Percentiles rank a stretch among this genome's conserved stretches.
These are phyloP conservation scores for Pugionium dolabratum DNA, from an alignment of 345 rosid species.

Conservation along the genomic window DNA sequence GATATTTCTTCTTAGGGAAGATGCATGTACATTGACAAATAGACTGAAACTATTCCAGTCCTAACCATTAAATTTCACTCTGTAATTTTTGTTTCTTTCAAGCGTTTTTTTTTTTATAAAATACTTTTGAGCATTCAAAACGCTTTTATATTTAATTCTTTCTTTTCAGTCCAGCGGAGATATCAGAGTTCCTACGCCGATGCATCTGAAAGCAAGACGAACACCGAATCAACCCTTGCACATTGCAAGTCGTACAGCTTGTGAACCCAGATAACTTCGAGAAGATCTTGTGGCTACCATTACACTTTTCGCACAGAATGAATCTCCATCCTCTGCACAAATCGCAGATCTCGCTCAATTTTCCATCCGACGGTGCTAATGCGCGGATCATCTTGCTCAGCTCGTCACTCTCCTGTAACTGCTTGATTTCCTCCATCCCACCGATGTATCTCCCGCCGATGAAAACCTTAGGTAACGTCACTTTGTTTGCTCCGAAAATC, in stretches of 20 bases:
- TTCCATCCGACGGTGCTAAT: slow-evolving; percentile 35
- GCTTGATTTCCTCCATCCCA: slow-evolving; percentile 51
- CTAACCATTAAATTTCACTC: too few species aligned
- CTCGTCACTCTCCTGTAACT: slow-evolving; percentile 52
- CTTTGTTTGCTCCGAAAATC: slow-evolving; percentile 40
- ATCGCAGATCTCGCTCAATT: slow-evolving; percentile 34
- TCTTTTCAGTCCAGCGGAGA: not conserved
- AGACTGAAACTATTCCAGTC: not conserved
- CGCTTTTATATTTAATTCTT: not conserved
- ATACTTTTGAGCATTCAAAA: not conserved
- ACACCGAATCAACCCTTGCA: slow-evolving; percentile 55
- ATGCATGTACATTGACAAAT: not conserved
- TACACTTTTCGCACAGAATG: slow-evolving; percentile 47
- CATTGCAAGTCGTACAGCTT: slow-evolving; percentile 49
- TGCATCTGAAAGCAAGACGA: slow-evolving; percentile 34
- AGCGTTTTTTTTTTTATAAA: not conserved
- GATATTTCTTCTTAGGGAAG: not conserved
- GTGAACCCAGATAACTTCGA: slow-evolving; percentile 45
- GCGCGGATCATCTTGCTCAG: slow-evolving; percentile 42
- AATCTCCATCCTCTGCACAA: slow-evolving; percentile 61
- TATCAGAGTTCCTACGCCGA: slow-evolving; percentile 29
- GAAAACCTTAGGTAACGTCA: slow-evolving; percentile 50
- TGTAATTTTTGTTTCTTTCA: not conserved
- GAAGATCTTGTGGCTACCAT: slow-evolving; percentile 69
- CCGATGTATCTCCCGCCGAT: slow-evolving; percentile 53